Evolutionary conservation across 2,329 filamentous ascomycete genomes (phyloP).

Genomic region (Cladobotryum mycophilum): DNA sequence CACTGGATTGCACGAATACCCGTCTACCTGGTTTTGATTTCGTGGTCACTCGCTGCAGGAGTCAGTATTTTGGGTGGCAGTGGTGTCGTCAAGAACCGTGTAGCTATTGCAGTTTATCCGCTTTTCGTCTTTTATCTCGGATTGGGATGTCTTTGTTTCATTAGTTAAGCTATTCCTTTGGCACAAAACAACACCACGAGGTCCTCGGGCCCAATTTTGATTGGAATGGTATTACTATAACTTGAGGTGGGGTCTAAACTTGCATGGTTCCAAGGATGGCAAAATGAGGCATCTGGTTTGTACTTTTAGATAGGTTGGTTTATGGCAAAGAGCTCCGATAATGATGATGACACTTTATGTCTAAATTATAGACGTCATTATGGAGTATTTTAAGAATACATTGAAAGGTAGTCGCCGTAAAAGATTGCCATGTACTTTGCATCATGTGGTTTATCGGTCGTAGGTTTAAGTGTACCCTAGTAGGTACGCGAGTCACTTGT

Average conservation of each 20-base stretch:
- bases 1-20: conserved; percentile 79
- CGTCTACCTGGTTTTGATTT: conserved; percentile 80
- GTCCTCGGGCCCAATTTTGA: not conserved
- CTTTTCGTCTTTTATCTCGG: conserved; percentile 92
- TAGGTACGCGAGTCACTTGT: too few relatives aligned
- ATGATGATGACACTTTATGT: too few relatives aligned
- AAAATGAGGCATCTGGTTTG: not conserved
- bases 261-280: not conserved
- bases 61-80: conserved; percentile 94
- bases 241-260: too few relatives aligned
- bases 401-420: too few relatives aligned
- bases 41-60: conserved; percentile 90
- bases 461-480: too few relatives aligned
- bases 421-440: too few relatives aligned
- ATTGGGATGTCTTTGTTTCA: conserved; percentile 92
- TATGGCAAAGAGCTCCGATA: too few relatives aligned
- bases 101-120: conserved; percentile 89
- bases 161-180: conserved; percentile 55
- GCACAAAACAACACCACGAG: not conserved
- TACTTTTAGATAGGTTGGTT: not conserved
- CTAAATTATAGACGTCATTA: too few relatives aligned
- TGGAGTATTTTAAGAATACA: too few relatives aligned
- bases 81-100: conserved; percentile 89
- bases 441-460: too few relatives aligned
- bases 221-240: not conserved